Evolutionary conservation across 805 yeast species (phyloP), one percentile per base, ranked within the genome.

Genomic region (Candida taoyuanica): DNA sequence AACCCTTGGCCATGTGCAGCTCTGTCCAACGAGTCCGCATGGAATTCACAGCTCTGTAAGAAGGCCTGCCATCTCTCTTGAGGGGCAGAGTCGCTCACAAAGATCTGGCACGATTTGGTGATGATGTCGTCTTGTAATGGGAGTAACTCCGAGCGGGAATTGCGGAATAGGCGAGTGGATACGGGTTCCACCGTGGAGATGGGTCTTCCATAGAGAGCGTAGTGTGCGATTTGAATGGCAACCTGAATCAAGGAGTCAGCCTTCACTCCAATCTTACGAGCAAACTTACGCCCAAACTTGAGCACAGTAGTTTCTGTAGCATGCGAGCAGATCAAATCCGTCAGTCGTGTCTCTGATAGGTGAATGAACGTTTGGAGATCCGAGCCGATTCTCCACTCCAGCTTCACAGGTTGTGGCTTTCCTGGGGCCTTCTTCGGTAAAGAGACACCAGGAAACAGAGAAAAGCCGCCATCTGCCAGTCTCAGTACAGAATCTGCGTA

Each of bases 121-220:
- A 74, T 60, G 18, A 59, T 46, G 15, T 74, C 79, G 47, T 71
- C 75, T 51, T 82, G 91, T 29, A 82, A 67, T 17, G 84, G 75
- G 29, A 82, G 67, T 17, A 82, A 69, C 44, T 82, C 86, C 0
- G 88, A 80, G 49, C 94, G 70, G 5, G 88, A 70, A 54, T 79
- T 79, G 43, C 67, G 68, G 58, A 81, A 84, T 42, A 68, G 68
- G 43, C 94, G 66, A 1, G 89, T 83, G 5, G 88, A 78, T 2
- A 95, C 89, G 2, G 96, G 95, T 62, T 88, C 97, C 50, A 85
- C 81, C 1, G 95, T 82, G 46, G 91, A 84, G 49, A 84, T 93
- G 39, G 85, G 85, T 53, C 81, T 83, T 15, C 97, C 97, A 53
- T 88, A 88, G 30, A 88, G 68, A 0, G 95, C 93, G 59, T 87